phyloP scores from a whole-genome alignment of 345 rosid species.

The Adansonia digitata region DNA sequence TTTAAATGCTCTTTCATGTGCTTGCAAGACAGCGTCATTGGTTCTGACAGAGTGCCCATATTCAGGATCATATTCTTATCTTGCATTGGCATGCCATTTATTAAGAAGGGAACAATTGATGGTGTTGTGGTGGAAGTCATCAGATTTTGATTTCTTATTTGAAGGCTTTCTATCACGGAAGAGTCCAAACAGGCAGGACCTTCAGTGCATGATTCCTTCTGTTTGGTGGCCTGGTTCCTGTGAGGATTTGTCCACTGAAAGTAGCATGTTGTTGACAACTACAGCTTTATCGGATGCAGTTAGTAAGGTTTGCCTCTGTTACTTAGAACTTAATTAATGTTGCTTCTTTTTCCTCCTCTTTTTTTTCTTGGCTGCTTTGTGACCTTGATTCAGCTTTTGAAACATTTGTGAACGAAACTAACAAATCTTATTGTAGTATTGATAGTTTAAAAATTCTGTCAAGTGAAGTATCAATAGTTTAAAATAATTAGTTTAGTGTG shows the following conservation, averaged over 20 bases:
- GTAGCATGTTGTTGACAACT: slow-evolving; percentile 74
- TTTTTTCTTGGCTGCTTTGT: background rate
- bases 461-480: background rate
- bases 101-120: slow-evolving; percentile 68
- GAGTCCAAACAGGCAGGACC: slow-evolving; percentile 77
- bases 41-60: slow-evolving; percentile 79
- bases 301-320: slow-evolving; percentile 47
- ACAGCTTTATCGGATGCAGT: slow-evolving; percentile 72
- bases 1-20: slow-evolving; percentile 64
- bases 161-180: slow-evolving; percentile 82
- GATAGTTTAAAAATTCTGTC: background rate
- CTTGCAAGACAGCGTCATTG: slow-evolving; percentile 68
- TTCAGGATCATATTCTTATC: slow-evolving; percentile 86
- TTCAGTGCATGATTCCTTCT: slow-evolving; percentile 78
- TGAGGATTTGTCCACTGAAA: slow-evolving; percentile 71
- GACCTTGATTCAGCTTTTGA: background rate
- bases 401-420: background rate
- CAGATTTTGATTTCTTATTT: slow-evolving; percentile 66
- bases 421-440: background rate
- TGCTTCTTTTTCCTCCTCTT: background rate
- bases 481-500: background rate
- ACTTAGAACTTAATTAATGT: background rate
- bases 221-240: slow-evolving; percentile 99
- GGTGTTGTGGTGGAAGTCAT: slow-evolving; percentile 81
- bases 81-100: slow-evolving; percentile 81